Percentiles rank a stretch among this genome's conserved stretches.
Conservation (phyloP, 108 stramenopile genomes). For the Fragilaria crotonensis region DNA sequence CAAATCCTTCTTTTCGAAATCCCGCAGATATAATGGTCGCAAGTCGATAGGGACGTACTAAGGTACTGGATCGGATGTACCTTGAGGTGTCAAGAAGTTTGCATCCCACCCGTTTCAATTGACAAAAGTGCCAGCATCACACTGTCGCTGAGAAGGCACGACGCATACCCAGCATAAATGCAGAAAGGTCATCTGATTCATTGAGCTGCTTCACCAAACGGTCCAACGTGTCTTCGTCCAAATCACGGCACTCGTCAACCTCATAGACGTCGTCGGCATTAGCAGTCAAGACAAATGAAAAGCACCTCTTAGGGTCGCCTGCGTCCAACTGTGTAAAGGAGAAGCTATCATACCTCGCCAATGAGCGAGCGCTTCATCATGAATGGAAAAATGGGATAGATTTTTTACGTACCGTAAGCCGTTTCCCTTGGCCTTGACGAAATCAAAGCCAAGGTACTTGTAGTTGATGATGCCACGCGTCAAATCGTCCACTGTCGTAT, state of each 20-base stretch:
- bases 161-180: slow-evolving; percentile 31
- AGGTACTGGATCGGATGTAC: no score
- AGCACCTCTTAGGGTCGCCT: slow-evolving; percentile 22
- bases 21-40: no score
- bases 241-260: slow-evolving; percentile 26
- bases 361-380: background rate
- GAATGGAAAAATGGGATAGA: background rate
- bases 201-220: slow-evolving; percentile 24
- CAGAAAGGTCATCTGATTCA: slow-evolving; percentile 23
- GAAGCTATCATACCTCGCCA: slow-evolving; percentile 18
- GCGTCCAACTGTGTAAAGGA: slow-evolving; percentile 44
- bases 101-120: no score
- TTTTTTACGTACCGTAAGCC: slow-evolving; percentile 25
- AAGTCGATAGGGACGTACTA: no score
- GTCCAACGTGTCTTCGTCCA: slow-evolving; percentile 14
- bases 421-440: slow-evolving; percentile 30
- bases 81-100: no score
- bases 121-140: no score
- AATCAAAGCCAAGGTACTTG: slow-evolving; percentile 46
- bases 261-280: slow-evolving; percentile 36
- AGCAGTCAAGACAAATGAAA: slow-evolving; percentile 37
- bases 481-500: slow-evolving; percentile 47
- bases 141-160: no score
- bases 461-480: slow-evolving; percentile 51
- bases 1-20: no score